These are phyloP conservation scores for Xylaria arbuscula DNA, from an alignment of 2,329 filamentous ascomycete species.

Conservation along the genomic window DNA sequence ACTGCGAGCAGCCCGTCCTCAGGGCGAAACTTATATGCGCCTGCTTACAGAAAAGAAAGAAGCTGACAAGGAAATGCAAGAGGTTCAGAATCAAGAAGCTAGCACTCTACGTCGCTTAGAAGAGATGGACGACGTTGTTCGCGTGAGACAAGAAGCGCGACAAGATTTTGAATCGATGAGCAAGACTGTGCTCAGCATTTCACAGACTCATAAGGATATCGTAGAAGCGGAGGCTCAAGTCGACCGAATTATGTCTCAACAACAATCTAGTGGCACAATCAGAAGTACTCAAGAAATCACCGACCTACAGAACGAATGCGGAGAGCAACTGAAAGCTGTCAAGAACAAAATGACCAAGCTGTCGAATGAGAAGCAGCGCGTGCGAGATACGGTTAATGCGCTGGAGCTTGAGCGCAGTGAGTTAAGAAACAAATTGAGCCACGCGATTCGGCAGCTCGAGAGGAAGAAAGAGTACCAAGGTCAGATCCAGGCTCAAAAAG, in stretches of 20 bases:
- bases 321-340: slow-evolving; percentile 72
- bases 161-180: slow-evolving; percentile 79
- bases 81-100: slow-evolving; percentile 71
- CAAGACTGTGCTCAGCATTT: slow-evolving; percentile 81
- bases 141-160: slow-evolving; percentile 71
- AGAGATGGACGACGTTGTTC: slow-evolving; percentile 73
- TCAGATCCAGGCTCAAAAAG: slow-evolving; percentile 79
- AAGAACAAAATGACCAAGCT: slow-evolving; percentile 75
- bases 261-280: slow-evolving; percentile 72
- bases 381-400: slow-evolving; percentile 72
- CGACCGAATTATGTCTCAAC: slow-evolving; percentile 77
- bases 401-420: slow-evolving; percentile 84
- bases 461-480: slow-evolving; percentile 77
- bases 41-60: slow-evolving; percentile 77
- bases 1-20: slow-evolving; percentile 70
- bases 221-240: slow-evolving; percentile 78
- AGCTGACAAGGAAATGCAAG: slow-evolving; percentile 71
- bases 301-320: slow-evolving; percentile 74
- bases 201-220: slow-evolving; percentile 78
- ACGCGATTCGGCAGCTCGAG: slow-evolving; percentile 79
- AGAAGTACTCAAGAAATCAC: slow-evolving; percentile 87
- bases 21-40: slow-evolving; percentile 80
- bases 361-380: slow-evolving; percentile 75
- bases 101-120: slow-evolving; percentile 71
- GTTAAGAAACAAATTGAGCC: slow-evolving; percentile 76